phyloP scores from a whole-genome alignment of 371 early-diverging fungal species.

The Rhizopus delemar region DNA sequence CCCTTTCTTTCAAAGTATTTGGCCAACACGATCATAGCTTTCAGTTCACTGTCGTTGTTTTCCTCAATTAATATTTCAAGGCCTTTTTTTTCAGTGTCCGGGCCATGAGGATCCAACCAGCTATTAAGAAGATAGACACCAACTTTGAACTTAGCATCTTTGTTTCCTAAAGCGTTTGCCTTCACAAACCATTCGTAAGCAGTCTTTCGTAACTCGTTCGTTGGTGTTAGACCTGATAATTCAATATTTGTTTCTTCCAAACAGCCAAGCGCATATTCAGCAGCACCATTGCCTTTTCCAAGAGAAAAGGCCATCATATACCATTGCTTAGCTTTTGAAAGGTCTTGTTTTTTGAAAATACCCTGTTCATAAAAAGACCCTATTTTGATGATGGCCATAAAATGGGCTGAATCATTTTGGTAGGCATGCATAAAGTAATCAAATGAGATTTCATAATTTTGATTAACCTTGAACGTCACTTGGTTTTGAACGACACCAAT shows the following conservation, averaged over 20 bases:
- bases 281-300: slow-evolving; percentile 9
- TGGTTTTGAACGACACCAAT: slow-evolving; percentile 11
- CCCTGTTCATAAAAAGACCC: slow-evolving; percentile 23
- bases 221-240: background rate
- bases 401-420: background rate
- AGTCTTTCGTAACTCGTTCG: slow-evolving; percentile 3
- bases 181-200: slow-evolving; percentile 25
- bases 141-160: slow-evolving; percentile 22
- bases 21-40: slow-evolving; percentile 25
- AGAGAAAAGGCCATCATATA: slow-evolving; percentile 12
- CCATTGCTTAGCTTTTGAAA: slow-evolving; percentile 8
- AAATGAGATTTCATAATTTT: background rate
- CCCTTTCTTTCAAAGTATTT: slow-evolving; percentile 13
- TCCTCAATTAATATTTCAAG: slow-evolving; percentile 14
- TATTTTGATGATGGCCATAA: slow-evolving; percentile 14
- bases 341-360: slow-evolving; percentile 3
- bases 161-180: slow-evolving; percentile 14
- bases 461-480: slow-evolving; percentile 4
- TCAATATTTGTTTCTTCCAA: slow-evolving; percentile 16
- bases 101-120: slow-evolving; percentile 8
- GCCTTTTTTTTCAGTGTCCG: slow-evolving; percentile 3
- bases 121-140: slow-evolving; percentile 16
- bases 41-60: slow-evolving; percentile 14
- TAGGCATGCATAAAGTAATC: slow-evolving; percentile 9
- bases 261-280: slow-evolving; percentile 29